phyloP scores from a whole-genome alignment of 371 early-diverging fungal species.

The Mucor mucedo region DNA sequence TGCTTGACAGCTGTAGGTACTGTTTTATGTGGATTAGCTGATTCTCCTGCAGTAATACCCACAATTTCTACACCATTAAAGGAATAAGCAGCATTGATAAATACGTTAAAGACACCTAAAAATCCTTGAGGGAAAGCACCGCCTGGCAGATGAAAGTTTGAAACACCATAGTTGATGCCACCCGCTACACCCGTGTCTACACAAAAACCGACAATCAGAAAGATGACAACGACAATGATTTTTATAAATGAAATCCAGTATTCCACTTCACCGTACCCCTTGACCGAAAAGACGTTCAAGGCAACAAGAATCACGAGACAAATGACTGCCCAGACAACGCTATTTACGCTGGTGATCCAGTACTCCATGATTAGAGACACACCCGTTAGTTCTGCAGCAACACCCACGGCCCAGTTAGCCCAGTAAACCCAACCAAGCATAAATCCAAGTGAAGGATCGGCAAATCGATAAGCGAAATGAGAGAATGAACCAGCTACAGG shows the following conservation, averaged over 20 bases:
- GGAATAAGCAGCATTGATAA: slow-evolving; percentile 82
- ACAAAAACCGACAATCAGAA: slow-evolving; percentile 76
- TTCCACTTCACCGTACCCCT: slow-evolving; percentile 71
- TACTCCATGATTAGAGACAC: slow-evolving; percentile 78
- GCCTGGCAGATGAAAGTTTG: slow-evolving; percentile 70
- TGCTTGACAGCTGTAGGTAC: slow-evolving; percentile 76
- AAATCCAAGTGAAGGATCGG: slow-evolving; percentile 83
- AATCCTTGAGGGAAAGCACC: slow-evolving; percentile 81
- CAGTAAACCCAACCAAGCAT: slow-evolving; percentile 81
- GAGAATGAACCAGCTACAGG: slow-evolving; percentile 87
- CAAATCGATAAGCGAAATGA: slow-evolving; percentile 83
- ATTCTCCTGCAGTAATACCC: slow-evolving; percentile 78
- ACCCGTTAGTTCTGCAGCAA: slow-evolving; percentile 81
- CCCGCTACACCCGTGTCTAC: slow-evolving; percentile 63
- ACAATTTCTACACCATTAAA: slow-evolving; percentile 85
- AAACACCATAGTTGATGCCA: slow-evolving; percentile 53
- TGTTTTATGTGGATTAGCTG: slow-evolving; percentile 69
- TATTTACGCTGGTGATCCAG: slow-evolving; percentile 71
- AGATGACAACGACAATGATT: slow-evolving; percentile 64
- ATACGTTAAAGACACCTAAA: slow-evolving; percentile 69
- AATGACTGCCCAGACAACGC: slow-evolving; percentile 64
- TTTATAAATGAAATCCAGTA: slow-evolving; percentile 65
- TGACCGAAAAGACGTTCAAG: slow-evolving; percentile 68
- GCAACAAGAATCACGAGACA: slow-evolving; percentile 61
- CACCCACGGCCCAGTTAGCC: slow-evolving; percentile 83